Base-by-base conservation (phyloP, 441 rosid species). In the Rhodomyrtus psidioides region DNA sequence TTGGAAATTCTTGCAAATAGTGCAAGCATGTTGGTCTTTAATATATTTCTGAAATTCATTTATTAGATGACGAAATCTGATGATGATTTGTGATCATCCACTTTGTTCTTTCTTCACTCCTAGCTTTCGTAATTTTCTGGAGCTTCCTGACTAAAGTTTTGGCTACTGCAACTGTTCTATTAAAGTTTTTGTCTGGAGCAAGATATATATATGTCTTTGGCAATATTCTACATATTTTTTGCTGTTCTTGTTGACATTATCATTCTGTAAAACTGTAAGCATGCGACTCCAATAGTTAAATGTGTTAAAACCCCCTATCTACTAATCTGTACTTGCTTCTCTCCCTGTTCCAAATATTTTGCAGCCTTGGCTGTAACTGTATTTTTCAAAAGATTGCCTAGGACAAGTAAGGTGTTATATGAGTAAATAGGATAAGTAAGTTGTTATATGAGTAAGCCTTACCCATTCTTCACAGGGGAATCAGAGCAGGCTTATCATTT, bases 401-500 rank as follows among this genome's bases (percentile, higher is more conserved):
- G 76, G 46, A 65, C 34, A 34, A 34, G 76, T 44, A 65, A 12
- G 46, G 74, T 87, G 86, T 86, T 82, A 75, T 81, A 54, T 85
- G 89, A 79, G 79, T 87, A 34, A 65, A 21, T 34, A 17, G 76
- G 26, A 65, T 34, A 65, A 34, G 76, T 44, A 65, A 12, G 46
- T 81, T 87, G 86, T 86, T 82, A 65, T 82, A 54, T 84, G 89
- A 79, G 74, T 87, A 59, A 55, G 17, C 83, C 85, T 42, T 62
- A 81, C 26, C 79, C 42, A 85, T 87, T 86, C 88, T 58, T 84
- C 89, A 86, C 92, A 96, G 99, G 95, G 99, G 94, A 91, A 88
- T 95, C 82, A 94, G 91, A 92, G 94, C 97, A 84, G 90, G 94
- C 86, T 88, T 76, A 86, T 93, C 96, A 14, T 91, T 94, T 89